Conservation (phyloP, 2,329 filamentous ascomycete species). For the Cladosporium colombiae region DNA sequence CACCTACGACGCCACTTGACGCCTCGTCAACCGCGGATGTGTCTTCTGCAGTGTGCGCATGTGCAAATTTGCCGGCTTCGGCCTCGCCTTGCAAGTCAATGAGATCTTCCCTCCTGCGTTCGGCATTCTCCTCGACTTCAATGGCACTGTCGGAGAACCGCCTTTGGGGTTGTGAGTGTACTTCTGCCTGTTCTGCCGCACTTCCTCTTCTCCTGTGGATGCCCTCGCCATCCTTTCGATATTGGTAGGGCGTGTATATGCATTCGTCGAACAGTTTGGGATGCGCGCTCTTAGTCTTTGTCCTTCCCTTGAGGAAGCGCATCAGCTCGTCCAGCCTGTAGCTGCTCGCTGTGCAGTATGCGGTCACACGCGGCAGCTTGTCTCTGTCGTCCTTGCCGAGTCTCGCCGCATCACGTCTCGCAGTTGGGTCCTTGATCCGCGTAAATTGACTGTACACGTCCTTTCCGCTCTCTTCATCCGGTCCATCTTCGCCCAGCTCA, state of each 20-base stretch:
- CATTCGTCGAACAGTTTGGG: slow-evolving; percentile 97
- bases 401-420: slow-evolving; percentile 84
- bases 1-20: slow-evolving; percentile 1
- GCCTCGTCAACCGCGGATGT: slow-evolving; percentile 11
- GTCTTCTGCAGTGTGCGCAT: slow-evolving; percentile 13
- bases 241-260: slow-evolving; percentile 92
- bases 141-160: slow-evolving; percentile 74
- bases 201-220: slow-evolving; percentile 26
- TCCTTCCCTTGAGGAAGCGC: slow-evolving; percentile 84
- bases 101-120: slow-evolving; percentile 39
- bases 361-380: slow-evolving; percentile 84
- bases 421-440: slow-evolving; percentile 93
- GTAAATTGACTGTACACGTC: slow-evolving; percentile 99
- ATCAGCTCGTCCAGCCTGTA: slow-evolving; percentile 89
- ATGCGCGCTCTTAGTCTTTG: slow-evolving; percentile 73
- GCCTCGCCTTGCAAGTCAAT: slow-evolving; percentile 33
- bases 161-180: slow-evolving; percentile 52
- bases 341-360: slow-evolving; percentile 90
- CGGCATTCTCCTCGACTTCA: slow-evolving; percentile 59
- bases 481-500: slow-evolving; percentile 71
- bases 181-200: slow-evolving; percentile 33
- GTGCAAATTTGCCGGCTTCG: slow-evolving; percentile 4
- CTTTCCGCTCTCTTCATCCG: slow-evolving; percentile 86
- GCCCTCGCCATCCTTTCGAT: slow-evolving; percentile 51
- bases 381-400: slow-evolving; percentile 91